Base-by-base conservation (phyloP, 352 stramenopile species). In the Phytophthora cryptogea region DNA sequence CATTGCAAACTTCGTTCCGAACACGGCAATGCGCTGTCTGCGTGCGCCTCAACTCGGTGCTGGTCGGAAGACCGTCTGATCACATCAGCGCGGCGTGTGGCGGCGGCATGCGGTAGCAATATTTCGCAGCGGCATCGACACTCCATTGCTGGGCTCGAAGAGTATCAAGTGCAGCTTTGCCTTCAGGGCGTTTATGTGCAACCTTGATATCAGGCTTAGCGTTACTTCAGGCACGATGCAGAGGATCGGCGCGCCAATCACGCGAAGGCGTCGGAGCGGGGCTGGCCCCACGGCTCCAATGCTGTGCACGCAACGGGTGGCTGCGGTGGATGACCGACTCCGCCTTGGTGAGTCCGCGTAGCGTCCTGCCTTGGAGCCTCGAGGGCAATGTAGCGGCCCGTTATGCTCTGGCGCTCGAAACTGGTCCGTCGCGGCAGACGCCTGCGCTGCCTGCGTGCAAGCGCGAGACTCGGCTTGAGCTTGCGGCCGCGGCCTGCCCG, bases 221-320 rank as follows among this genome's bases (percentile, higher is more conserved):
- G 37, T 5, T 43, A 43, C 37, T 43, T 43, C 37, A 43, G 37
- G 16, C 37, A n/a, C 8, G 8, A 23, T 28, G 43, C 17, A 33
- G 32, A 62, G 43, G 54, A 63, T 63, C 28, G 54, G 54, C 45
- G 32, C 28, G 36, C 35, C 5, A 36, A 43, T 63, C 54, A 63
- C 56, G 16, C 20, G 27, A 28, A 36, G 44, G 14, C 27, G 44
- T n/a, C 44, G 27, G 46, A 42, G 46, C 31, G 30, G 13, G 27
- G 17, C 55, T 63, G 55, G 39, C 49, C 45, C 41, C 46, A 63
- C 56, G 54, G 17, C 36, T 23, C 16, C 36, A n/a, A 6, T 17
- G 8, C 20, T 23, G 20, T 2, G 20, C 20, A 2, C 20, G 20
- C 20, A 44, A 44, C 39, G 17, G n/a, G 16, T 11, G 39, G 39